A percentile compares a stretch with the other conserved stretches of the same genome.
phyloP scores from a whole-genome alignment of 768 basidiomycete species.

The Phlebiopsis gigantea region DNA sequence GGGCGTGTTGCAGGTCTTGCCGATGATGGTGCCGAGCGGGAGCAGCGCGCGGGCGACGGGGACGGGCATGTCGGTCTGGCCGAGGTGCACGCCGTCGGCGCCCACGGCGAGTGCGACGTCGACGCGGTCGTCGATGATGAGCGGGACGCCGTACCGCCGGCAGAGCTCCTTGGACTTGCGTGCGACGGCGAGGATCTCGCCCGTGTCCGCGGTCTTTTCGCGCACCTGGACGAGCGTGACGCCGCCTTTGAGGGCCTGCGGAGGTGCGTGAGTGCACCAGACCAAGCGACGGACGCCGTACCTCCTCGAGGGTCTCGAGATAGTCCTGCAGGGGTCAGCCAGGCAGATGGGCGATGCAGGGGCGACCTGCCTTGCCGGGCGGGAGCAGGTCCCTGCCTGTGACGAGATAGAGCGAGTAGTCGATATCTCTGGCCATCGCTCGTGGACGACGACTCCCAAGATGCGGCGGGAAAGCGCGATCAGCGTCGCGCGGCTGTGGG shows the following conservation, averaged over 20 bases:
- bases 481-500: neutral
- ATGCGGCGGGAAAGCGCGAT: neutral
- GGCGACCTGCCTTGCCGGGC: slow-evolving; percentile 53
- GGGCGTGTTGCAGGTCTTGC: slow-evolving; percentile 69
- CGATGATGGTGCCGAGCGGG: slow-evolving; percentile 67
- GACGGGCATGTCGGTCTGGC: slow-evolving; percentile 82
- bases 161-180: slow-evolving; percentile 64
- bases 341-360: neutral
- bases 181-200: slow-evolving; percentile 81
- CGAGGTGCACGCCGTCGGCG: slow-evolving; percentile 81
- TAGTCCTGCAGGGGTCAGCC: slow-evolving; percentile 44
- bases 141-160: slow-evolving; percentile 68
- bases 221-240: slow-evolving; percentile 88
- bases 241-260: slow-evolving; percentile 75
- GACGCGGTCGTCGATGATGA: slow-evolving; percentile 85
- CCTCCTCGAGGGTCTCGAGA: slow-evolving; percentile 70
- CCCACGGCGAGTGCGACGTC: slow-evolving; percentile 80
- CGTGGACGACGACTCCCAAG: neutral
- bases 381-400: slow-evolving; percentile 79
- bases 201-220: slow-evolving; percentile 80
- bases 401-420: slow-evolving; percentile 82
- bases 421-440: slow-evolving; percentile 21
- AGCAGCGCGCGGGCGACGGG: slow-evolving; percentile 60
- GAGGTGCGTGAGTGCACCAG: too few species aligned
- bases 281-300: slow-evolving; percentile 21